phyloP scores from a whole-genome alignment of 768 basidiomycete species.

The Kondoa malvinella region DNA sequence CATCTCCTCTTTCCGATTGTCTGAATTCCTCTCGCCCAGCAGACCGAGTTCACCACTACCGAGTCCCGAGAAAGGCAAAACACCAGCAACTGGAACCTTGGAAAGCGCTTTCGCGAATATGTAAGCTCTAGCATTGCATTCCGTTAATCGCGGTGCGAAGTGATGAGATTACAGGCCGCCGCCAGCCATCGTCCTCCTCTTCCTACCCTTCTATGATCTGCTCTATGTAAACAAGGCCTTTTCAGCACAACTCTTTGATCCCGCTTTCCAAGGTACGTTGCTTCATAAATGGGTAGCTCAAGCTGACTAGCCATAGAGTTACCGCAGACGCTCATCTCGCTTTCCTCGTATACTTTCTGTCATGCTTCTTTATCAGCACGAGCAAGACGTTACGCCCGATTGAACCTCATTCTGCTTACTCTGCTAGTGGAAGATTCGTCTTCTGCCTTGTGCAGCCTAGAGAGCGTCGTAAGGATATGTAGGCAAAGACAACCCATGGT shows the following conservation, averaged over 20 bases:
- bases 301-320: not conserved
- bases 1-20: slow-evolving; percentile 15
- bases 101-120: too few relatives aligned
- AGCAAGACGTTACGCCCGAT: slow-evolving; percentile 13
- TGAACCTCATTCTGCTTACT: slow-evolving; percentile 13
- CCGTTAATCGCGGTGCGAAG: too few relatives aligned
- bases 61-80: too few relatives aligned
- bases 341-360: slow-evolving; percentile 20
- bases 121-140: too few relatives aligned
- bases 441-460: slow-evolving; percentile 12
- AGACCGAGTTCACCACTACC: too few relatives aligned
- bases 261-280: not conserved
- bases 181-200: slow-evolving; percentile 10
- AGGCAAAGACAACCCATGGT: not conserved
- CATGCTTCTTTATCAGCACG: slow-evolving; percentile 16
- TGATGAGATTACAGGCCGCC: slow-evolving; percentile 3
- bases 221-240: slow-evolving; percentile 25
- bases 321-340: slow-evolving; percentile 17
- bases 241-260: not conserved
- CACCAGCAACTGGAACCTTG: too few relatives aligned
- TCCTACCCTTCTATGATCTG: slow-evolving; percentile 24
- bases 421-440: slow-evolving; percentile 19
- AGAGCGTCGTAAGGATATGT: not conserved
- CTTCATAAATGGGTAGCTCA: not conserved
- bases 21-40: slow-evolving; percentile 1